Base-by-base conservation (phyloP, 2,329 filamentous ascomycete species). In the Drechslera avenae region DNA sequence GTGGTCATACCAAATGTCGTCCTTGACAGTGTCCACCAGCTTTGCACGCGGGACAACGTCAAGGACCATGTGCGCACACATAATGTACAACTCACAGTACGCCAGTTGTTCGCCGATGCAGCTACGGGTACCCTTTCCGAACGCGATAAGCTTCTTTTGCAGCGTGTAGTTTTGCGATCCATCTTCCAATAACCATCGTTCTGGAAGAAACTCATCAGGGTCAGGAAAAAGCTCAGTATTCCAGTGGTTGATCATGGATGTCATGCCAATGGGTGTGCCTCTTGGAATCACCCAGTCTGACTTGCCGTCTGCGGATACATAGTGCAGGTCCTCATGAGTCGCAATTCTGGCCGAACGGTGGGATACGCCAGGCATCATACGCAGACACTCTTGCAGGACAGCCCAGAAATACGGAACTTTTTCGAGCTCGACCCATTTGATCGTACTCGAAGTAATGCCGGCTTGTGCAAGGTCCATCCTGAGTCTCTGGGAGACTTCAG, bases 351-450 rank as follows among this genome's bases (percentile, higher is more conserved):
- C 55, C 14, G 56, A 57, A 12, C 59, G 35, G 51, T 66, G 62
- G 5, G 62, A 62, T 39, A 60, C 64, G 44, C 59, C 73, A 39
- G 57, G 68, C 63, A 59, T 71, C 59, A 73, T 57, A n/a, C 72
- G 68, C 19, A 73, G 54, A 35, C 64, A 71, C 52, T 75, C 73
- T 30, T 63, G 57, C n/a, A 74, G 42, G 2, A 70, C 50, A 21
- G 69, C 71, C 46, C 62, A 63, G 37, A 73, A 62, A 44, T 68
- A 72, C 0, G 71, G 69, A 2, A 65, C 57, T 30, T 65, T 63
- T 35, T 71, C 66, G 6, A 68, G 59, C 13, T 67, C 59, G 23
- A 56, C 30, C 56, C 56, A 63, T 21, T 57, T 61, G 19, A 62
- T 30, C 19, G 50, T 57, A 16, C 58, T 50, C 2, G 46, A 16